Evolutionary conservation across 2,329 filamentous ascomycete species (phyloP).

Genomic region (Alternaria ventricosa): DNA sequence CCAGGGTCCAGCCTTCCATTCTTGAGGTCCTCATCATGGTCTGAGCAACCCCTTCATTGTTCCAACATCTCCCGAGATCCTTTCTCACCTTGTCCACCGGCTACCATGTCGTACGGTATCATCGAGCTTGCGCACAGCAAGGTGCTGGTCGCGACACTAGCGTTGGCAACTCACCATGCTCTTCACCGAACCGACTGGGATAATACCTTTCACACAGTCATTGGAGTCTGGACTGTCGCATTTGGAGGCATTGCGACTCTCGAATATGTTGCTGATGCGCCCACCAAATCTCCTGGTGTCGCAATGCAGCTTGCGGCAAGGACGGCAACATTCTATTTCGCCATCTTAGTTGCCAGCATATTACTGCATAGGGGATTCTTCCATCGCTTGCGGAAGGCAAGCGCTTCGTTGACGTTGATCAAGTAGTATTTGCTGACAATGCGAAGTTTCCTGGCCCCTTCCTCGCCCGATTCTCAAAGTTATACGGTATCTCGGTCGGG

Average conservation of each 20-base stretch:
- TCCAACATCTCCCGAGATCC: neutral
- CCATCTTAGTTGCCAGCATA: constrained; percentile 41
- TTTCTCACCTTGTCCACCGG: neutral
- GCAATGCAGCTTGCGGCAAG: constrained; percentile 15
- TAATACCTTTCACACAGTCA: constrained; percentile 19
- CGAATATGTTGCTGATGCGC: constrained; percentile 24
- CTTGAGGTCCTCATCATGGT: neutral
- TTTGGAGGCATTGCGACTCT: constrained; percentile 24
- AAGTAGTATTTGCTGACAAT: neutral
- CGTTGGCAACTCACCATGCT: constrained; percentile 31
- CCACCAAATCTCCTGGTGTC: constrained; percentile 9
- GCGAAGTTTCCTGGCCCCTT: constrained; percentile 49
- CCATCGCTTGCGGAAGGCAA: constrained; percentile 47
- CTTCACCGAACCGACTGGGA: constrained; percentile 37
- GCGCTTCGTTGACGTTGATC: neutral
- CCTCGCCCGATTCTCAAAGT: constrained; percentile 46
- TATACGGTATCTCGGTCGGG: constrained; percentile 43
- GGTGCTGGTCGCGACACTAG: constrained; percentile 23
- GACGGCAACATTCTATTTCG: constrained; percentile 30
- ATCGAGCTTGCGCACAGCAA: constrained; percentile 29
- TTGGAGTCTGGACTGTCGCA: constrained; percentile 19
- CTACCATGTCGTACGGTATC: neutral
- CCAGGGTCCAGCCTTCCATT: neutral
- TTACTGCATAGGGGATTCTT: constrained; percentile 50
- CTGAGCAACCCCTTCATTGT: neutral